Base-by-base conservation (phyloP, 2,329 filamentous ascomycete species). In the Neonectria magnoliae region DNA sequence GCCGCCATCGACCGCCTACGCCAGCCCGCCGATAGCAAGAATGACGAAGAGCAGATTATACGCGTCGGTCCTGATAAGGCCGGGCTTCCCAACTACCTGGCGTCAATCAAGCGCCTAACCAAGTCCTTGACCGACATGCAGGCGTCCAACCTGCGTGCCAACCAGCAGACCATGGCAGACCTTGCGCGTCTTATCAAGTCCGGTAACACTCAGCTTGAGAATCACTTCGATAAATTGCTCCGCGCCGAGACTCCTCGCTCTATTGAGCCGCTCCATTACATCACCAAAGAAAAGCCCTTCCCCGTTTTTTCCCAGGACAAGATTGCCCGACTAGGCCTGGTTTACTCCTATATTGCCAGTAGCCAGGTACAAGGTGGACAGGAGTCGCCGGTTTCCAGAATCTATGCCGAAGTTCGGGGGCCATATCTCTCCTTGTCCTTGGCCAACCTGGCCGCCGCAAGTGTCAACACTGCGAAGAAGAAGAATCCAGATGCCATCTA, bases 21-120 rank as follows among this genome's bases (percentile, higher is more conserved):
- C 71, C 92, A 97, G 74, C 95, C 96, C n/a, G 89, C 94, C 66
- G 94, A 98, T 77, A 93, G 94, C 76, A 95, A 96, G 76, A 93
- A 92, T 71, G 90, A 92, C 67, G 96, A 99, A 79, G 96, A 99
- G 79, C 90, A 91, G 59, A 94, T 98, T 68, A 94, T 99, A 75
- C 90, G 93, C 58, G 88, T 90, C 69, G 94, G 93, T n/a, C 94
- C 94, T 1, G 90, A 93, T 71, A 91, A 91, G 79, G 90, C 90
- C 33, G 94, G 94, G 44, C 82, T 99, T 61, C 86, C 89, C 41
- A 92, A 93, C 72, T 99, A 97, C 79, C 88, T 99, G 54, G 90
- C 90, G 50, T 97, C 95, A 6, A 88, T 98, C 71, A 96, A 97
- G 80, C 91, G 96, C 45, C 88, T 97, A 33, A 94, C 91, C 73